Evolutionary conservation across 1,139 yeast species (phyloP).

Genomic region (Lizanozyma gosingica): DNA sequence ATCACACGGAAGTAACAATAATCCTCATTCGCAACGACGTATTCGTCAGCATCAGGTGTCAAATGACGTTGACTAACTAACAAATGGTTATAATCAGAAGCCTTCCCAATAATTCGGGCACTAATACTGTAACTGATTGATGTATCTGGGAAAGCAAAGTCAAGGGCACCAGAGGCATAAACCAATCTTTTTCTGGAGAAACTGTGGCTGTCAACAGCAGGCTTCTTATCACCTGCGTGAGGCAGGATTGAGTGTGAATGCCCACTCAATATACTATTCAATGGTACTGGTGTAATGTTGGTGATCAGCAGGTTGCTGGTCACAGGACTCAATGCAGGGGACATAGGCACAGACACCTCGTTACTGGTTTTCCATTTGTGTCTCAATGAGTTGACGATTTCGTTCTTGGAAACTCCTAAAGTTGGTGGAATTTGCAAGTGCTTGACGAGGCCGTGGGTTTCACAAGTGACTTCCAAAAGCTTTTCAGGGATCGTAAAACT

Average conservation of each 20-base stretch:
- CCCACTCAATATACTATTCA: background rate
- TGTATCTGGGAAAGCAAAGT: constrained; percentile 23
- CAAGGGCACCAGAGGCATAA: constrained; percentile 20
- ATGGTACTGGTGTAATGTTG: background rate
- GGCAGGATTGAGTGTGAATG: no score
- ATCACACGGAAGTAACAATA: constrained; percentile 19
- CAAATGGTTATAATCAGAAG: constrained; percentile 19
- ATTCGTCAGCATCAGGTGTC: constrained; percentile 20
- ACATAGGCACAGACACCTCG: constrained; percentile 6
- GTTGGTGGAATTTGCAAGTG: constrained; percentile 32
- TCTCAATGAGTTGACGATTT: constrained; percentile 18
- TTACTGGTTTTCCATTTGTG: constrained; percentile 18
- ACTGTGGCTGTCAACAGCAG: background rate
- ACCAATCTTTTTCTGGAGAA: background rate
- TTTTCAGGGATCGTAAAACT: constrained; percentile 31
- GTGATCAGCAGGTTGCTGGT: background rate
- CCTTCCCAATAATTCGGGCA: constrained; percentile 29
- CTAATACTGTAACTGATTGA: constrained; percentile 27
- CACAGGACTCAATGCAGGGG: constrained; percentile 1
- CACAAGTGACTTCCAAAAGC: constrained; percentile 28
- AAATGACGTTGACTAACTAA: constrained; percentile 12
- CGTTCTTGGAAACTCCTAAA: constrained; percentile 22
- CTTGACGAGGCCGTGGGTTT: constrained; percentile 21
- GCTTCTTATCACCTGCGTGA: background rate
- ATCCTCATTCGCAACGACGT: constrained; percentile 28